Conservation (phyloP, 2,329 filamentous ascomycete genomes). For the Diaporthe sp. region DNA sequence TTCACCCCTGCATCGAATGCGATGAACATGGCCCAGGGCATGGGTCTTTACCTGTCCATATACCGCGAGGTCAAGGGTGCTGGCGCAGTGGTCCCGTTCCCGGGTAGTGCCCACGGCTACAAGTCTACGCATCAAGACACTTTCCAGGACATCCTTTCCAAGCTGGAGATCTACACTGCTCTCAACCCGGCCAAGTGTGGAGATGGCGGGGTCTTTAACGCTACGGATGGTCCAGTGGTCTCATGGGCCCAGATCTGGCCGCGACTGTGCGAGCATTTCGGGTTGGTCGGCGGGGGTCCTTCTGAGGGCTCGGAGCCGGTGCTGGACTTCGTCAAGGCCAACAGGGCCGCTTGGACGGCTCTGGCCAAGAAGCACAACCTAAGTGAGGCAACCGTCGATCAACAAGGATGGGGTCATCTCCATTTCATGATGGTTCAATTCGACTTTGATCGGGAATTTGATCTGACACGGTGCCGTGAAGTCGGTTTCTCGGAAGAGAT, state of each 20-base stretch:
- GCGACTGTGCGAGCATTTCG: not conserved
- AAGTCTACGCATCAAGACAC: not conserved
- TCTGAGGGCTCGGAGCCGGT: not conserved
- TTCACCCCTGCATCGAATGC: not conserved
- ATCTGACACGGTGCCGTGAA: not conserved
- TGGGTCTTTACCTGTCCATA: not conserved
- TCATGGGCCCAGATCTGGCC: not conserved
- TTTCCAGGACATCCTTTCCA: not conserved
- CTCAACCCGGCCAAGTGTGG: not conserved
- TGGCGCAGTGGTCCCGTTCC: not conserved
- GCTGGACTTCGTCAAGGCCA: not conserved
- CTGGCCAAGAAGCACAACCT: not conserved
- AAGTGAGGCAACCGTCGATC: not conserved
- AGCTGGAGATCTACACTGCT: not conserved
- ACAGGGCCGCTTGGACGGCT: not conserved
- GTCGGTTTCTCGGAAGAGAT: not conserved
- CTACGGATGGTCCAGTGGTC: not conserved
- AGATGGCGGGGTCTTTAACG: not conserved
- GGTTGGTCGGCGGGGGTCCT: not conserved
- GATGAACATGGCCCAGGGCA: slow-evolving; percentile 16
- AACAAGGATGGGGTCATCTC: slow-evolving; percentile 4
- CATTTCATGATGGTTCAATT: slow-evolving; percentile 4
- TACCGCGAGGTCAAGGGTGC: not conserved
- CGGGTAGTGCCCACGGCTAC: not conserved
- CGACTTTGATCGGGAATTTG: not conserved